phyloP scores from a whole-genome alignment of 2,329 filamentous ascomycete species.

The Endocalyx cinctus region DNA sequence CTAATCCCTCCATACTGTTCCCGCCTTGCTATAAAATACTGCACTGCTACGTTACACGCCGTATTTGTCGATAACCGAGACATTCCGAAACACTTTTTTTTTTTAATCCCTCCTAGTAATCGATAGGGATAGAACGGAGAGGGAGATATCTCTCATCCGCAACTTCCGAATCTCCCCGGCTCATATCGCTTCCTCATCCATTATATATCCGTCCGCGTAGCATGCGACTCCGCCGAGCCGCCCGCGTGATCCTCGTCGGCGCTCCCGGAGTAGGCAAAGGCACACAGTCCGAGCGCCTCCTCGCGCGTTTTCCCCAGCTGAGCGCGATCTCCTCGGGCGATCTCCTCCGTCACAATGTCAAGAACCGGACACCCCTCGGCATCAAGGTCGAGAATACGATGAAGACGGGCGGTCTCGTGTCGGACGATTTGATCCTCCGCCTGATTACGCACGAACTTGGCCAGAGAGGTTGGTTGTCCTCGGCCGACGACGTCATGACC shows the following conservation, averaged over 20 bases:
- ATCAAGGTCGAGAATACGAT: conserved; percentile 88
- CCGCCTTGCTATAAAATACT: too few species aligned
- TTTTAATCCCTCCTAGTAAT: too few species aligned
- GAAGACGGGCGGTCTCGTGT: conserved; percentile 82
- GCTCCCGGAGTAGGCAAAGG: conserved; percentile 97
- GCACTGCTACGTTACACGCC: too few species aligned
- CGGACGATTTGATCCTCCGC: conserved; percentile 85
- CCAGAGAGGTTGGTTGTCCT: conserved; percentile 75
- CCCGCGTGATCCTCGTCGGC: conserved; percentile 89
- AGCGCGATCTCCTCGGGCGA: conserved; percentile 93
- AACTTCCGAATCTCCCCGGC: too few species aligned
- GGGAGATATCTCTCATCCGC: too few species aligned
- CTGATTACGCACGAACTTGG: conserved; percentile 88
- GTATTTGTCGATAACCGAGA: too few species aligned
- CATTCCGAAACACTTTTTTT: too few species aligned
- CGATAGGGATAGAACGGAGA: too few species aligned
- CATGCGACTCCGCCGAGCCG: conserved; percentile 72
- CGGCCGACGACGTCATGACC: conserved; percentile 46
- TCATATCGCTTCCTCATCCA: too few species aligned
- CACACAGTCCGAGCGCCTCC: conserved; percentile 86
- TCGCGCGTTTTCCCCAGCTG: conserved; percentile 81
- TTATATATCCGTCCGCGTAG: conserved; percentile 21
- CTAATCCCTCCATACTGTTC: too few species aligned
- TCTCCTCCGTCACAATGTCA: conserved; percentile 86
- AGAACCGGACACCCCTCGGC: conserved; percentile 78